Evolutionary conservation across 495 filamentous ascomycete genomes (phyloP), one percentile per base, ranked within the genome.

Genomic region (Podospora conica): DNA sequence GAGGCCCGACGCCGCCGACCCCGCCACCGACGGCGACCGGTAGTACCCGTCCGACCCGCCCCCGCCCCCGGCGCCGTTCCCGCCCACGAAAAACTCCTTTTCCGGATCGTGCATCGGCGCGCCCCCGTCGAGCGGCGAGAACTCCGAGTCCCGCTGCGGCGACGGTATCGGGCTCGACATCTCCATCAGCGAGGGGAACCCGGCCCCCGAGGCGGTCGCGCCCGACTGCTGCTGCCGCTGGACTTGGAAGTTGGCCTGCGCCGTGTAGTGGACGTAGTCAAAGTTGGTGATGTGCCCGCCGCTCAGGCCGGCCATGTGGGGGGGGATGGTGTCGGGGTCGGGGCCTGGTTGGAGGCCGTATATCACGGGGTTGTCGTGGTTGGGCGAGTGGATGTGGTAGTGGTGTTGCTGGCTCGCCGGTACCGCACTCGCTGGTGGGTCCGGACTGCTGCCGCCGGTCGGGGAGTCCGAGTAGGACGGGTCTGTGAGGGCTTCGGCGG

Each of bases 401-500:
- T 23, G 68, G 18, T 18, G 64, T 9, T 33, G 22, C n/a, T 27
- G 65, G 53, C 24, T 22, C 54, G 55, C 24, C 58, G n/a, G 25
- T 59, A 20, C 58, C 58, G 25, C 58, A n/a, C 20, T n/a, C 25
- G 29, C 58, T 15, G 56, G 53, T 28, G 57, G 11, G 33, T 24
- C 48, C 29, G 22, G 60, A 12, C 21, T 48, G 40, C 40, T 6
- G 6, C 40, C 40, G 40, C 40, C 40, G 40, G 40, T n/a, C 40
- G 40, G 40, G 15, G 40, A 48, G 18, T 48, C 40, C 18, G 40
- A 15, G 40, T 48, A 48, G 15, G 40, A 48, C 40, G 40, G 40
- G 60, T 75, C 75, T 0, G 70, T 72, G 7, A 77, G 62, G 9
- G 72, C 68, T 55, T 74, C 72, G 56, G 75, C 75, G n/a, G 74